Evolutionary conservation across 2,329 filamentous ascomycete genomes (phyloP).

Genomic region (Cercospora zeae-maydis): DNA sequence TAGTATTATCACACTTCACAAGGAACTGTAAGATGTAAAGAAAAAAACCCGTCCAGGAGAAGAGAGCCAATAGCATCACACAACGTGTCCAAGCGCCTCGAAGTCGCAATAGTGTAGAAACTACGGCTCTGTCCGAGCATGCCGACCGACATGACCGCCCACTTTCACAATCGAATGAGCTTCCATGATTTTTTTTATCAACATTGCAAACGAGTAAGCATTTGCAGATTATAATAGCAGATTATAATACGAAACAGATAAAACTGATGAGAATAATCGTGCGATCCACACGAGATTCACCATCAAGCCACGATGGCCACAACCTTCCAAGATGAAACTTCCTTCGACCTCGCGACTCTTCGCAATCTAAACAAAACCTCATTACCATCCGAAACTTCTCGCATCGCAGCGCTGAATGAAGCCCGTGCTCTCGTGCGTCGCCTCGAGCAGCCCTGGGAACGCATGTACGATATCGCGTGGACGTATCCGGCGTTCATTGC

Average conservation of each 20-base stretch:
- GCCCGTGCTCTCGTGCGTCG: constrained; percentile 15
- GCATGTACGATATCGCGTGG: constrained; percentile 16
- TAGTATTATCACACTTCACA: no score
- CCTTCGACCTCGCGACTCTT: not conserved
- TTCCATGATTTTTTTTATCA: no score
- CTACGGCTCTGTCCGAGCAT: not conserved
- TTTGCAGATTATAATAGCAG: no score
- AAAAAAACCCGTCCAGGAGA: not conserved
- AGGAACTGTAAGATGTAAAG: not conserved
- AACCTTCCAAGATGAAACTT: not conserved
- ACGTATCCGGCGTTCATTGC: constrained; percentile 8
- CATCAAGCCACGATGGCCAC: not conserved
- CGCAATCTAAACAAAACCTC: constrained; percentile 4
- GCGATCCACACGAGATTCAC: no score
- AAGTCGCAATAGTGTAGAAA: not conserved
- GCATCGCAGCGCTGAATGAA: constrained; percentile 8
- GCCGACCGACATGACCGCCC: not conserved
- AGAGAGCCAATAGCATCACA: not conserved
- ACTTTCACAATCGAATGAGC: not conserved
- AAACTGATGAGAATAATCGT: no score
- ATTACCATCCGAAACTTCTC: constrained; percentile 12
- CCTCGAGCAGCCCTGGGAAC: constrained; percentile 20
- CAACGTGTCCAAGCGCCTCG: constrained; percentile 1
- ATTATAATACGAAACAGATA: no score
- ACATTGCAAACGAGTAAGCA: no score